A percentile compares a stretch with the other conserved stretches of the same genome.
These are phyloP conservation scores for Pseudogymnoascus sp. DNA, from an alignment of 2,329 filamentous ascomycete genomes.

Conservation along the genomic window DNA sequence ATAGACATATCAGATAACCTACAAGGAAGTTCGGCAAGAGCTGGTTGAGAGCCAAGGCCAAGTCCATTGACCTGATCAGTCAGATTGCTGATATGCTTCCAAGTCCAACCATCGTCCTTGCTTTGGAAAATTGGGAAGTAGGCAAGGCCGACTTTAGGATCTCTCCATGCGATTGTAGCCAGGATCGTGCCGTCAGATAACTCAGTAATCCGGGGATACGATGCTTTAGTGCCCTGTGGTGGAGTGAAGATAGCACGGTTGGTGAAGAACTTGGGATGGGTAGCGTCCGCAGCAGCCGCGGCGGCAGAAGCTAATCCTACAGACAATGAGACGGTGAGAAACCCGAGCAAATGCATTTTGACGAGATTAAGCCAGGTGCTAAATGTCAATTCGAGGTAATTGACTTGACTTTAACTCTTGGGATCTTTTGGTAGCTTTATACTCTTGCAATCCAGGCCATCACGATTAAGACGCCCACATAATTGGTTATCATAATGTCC, in stretches of 20 bases:
- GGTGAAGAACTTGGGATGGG: background rate
- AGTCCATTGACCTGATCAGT: slow-evolving; percentile 56
- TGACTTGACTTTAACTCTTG: no score
- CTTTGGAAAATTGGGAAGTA: slow-evolving; percentile 49
- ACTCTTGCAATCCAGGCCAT: no score
- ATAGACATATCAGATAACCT: background rate
- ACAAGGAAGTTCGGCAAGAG: slow-evolving; percentile 53
- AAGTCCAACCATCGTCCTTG: slow-evolving; percentile 48
- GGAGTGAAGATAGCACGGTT: background rate
- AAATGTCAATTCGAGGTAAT: no score
- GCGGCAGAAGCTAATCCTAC: background rate
- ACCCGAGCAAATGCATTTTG: background rate
- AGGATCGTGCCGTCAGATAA: slow-evolving; percentile 36
- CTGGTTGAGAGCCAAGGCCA: slow-evolving; percentile 63
- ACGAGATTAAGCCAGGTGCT: background rate
- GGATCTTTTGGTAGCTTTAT: no score
- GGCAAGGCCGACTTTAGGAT: slow-evolving; percentile 42
- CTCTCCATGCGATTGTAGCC: slow-evolving; percentile 50
- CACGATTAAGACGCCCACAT: no score
- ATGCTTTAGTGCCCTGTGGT: background rate
- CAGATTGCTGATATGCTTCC: slow-evolving; percentile 57
- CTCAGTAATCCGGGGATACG: slow-evolving; percentile 31
- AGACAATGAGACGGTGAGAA: background rate
- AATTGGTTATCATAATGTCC: no score
- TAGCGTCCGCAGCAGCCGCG: background rate